Conservation (phyloP, 2,329 filamentous ascomycete genomes). For the Trichophyton schoenleinii region DNA sequence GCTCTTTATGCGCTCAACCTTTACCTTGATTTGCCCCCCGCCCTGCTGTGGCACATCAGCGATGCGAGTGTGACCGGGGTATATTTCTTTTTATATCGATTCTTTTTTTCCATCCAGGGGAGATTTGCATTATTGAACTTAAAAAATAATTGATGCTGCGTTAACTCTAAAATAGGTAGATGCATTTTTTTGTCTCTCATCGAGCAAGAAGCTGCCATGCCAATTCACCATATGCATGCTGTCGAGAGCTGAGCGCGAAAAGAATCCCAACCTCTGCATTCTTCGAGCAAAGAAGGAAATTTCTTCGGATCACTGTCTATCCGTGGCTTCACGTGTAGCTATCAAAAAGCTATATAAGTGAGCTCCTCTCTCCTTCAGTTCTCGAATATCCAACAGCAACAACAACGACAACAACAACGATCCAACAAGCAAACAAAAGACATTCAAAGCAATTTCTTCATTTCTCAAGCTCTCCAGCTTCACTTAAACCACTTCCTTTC, state of each 20-base stretch:
- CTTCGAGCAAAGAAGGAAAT: not conserved
- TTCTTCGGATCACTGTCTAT: not conserved
- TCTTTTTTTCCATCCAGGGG: not conserved
- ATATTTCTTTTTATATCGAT: not conserved
- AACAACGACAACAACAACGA: not conserved
- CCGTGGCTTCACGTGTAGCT: not conserved
- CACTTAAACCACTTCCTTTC: not conserved
- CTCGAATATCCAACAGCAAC: not conserved
- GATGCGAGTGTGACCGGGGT: not conserved
- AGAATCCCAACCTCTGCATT: not conserved
- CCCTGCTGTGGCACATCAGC: not conserved
- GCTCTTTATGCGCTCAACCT: not conserved
- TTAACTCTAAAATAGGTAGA: not conserved
- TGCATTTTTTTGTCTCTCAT: not conserved
- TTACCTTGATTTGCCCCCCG: not conserved
- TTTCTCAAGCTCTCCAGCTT: not conserved
- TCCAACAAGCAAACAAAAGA: not conserved
- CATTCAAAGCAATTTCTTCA: not conserved
- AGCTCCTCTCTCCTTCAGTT: not conserved
- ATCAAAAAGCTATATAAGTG: not conserved
- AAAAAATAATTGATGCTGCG: not conserved
- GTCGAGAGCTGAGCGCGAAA: not conserved
- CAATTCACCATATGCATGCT: not conserved
- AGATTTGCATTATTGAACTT: conserved; percentile 2
- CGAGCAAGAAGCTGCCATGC: not conserved